A percentile compares a stretch with the other conserved stretches of the same genome.
phyloP scores from a whole-genome alignment of 176 grass and related monocot species.

The Oryza meyeriana region DNA sequence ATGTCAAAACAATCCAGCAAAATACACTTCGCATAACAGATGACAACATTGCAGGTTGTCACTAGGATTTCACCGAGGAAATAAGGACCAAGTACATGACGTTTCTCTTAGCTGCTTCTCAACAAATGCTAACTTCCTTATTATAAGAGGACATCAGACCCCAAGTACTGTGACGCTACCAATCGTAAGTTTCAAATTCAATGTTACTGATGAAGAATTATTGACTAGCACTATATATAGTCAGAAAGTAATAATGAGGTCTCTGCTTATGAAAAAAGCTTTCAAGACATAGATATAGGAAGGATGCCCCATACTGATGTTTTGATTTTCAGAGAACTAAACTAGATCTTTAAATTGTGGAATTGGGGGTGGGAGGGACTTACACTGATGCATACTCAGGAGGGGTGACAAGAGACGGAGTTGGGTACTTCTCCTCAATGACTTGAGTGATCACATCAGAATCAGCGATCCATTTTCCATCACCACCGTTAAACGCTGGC shows the following conservation, averaged over 20 bases:
- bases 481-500: constrained; percentile 61
- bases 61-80: not conserved
- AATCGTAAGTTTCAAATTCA: not conserved
- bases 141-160: not conserved
- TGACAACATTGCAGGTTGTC: not conserved
- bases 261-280: not conserved
- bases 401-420: constrained; percentile 64
- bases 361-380: not conserved
- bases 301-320: not conserved
- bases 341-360: not conserved
- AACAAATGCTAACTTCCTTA: not conserved
- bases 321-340: not conserved
- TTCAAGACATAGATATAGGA: not conserved
- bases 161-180: not conserved
- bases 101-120: not conserved
- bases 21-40: not conserved
- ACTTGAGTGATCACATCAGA: constrained; percentile 80
- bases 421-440: constrained; percentile 78
- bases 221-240: not conserved
- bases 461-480: constrained; percentile 75
- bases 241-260: not conserved
- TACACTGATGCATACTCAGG: constrained; percentile 74
- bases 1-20: not conserved
- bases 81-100: not conserved
- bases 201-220: not conserved